Conservation (phyloP, 257 asterid species). For the Agastache rugosa region DNA sequence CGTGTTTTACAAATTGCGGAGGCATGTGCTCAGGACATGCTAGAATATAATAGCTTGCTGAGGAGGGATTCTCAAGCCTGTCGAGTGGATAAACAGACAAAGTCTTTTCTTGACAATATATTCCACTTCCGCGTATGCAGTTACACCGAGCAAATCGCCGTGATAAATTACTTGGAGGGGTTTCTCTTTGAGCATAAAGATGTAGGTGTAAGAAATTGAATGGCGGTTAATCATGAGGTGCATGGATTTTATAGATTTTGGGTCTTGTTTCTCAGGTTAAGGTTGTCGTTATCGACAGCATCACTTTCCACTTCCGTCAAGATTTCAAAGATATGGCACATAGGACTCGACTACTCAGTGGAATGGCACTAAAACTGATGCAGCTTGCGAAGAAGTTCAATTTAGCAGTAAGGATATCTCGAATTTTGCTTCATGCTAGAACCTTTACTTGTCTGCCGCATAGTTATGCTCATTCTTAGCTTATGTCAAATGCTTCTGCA, state of each 20-base stretch:
- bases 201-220: constrained; percentile 52
- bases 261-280: constrained; percentile 62
- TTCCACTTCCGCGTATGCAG: constrained; percentile 87
- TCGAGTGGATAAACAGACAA: constrained; percentile 55
- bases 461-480: constrained; percentile 7
- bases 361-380: constrained; percentile 87
- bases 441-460: not conserved
- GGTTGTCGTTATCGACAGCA: constrained; percentile 84
- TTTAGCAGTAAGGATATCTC: constrained; percentile 72
- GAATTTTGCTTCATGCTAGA: constrained; percentile 16
- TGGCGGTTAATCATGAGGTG: constrained; percentile 25
- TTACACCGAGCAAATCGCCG: constrained; percentile 90
- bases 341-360: constrained; percentile 88
- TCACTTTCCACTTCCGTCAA: constrained; percentile 95
- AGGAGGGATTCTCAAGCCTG: constrained; percentile 56
- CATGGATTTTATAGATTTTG: constrained; percentile 22
- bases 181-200: constrained; percentile 83
- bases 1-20: constrained; percentile 90
- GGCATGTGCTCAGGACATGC: constrained; percentile 89
- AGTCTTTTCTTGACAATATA: constrained; percentile 77
- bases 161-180: constrained; percentile 83
- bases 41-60: constrained; percentile 63
- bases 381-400: constrained; percentile 78
- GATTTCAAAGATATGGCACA: constrained; percentile 96
- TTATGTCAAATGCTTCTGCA: constrained; percentile 46